Conservation (phyloP, 257 asterid genomes). For the Haberlea rhodopensis region DNA sequence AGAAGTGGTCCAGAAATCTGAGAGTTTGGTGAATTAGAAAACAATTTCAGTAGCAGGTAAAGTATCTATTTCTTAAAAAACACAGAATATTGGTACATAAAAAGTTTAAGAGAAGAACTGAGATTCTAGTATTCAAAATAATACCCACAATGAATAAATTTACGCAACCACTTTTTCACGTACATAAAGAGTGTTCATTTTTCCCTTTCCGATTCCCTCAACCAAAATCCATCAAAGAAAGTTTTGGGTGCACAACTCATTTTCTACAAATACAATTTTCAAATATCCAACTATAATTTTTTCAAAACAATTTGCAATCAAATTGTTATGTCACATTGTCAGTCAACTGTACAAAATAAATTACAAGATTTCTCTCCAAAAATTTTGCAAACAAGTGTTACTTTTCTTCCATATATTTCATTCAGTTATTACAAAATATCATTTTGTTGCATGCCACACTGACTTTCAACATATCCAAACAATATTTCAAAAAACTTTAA, state of each 20-base stretch:
- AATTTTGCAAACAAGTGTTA: too few relatives aligned
- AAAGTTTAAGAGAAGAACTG: conserved; percentile 2
- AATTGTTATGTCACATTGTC: too few relatives aligned
- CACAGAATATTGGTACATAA: neutral
- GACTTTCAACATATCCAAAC: neutral
- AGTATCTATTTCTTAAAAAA: neutral
- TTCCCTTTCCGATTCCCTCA: too few relatives aligned
- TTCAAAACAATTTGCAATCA: too few relatives aligned
- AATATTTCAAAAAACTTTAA: too few relatives aligned
- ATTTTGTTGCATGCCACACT: neutral
- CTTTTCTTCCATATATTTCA: neutral
- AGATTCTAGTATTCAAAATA: neutral
- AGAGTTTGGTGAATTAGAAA: conserved; percentile 20
- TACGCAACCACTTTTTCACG: neutral
- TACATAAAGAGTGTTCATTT: neutral
- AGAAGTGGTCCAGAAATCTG: conserved; percentile 86
- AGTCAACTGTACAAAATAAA: too few relatives aligned
- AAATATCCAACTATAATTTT: too few relatives aligned
- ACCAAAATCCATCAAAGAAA: too few relatives aligned
- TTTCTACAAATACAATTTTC: too few relatives aligned
- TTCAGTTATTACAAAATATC: too few relatives aligned
- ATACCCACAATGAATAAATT: conserved; percentile 10
- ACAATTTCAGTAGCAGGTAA: conserved; percentile 6
- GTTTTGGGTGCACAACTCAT: too few relatives aligned
- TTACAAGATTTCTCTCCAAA: too few relatives aligned